Conservation (phyloP, 768 basidiomycete genomes). For the Fomitopsis serialis region DNA sequence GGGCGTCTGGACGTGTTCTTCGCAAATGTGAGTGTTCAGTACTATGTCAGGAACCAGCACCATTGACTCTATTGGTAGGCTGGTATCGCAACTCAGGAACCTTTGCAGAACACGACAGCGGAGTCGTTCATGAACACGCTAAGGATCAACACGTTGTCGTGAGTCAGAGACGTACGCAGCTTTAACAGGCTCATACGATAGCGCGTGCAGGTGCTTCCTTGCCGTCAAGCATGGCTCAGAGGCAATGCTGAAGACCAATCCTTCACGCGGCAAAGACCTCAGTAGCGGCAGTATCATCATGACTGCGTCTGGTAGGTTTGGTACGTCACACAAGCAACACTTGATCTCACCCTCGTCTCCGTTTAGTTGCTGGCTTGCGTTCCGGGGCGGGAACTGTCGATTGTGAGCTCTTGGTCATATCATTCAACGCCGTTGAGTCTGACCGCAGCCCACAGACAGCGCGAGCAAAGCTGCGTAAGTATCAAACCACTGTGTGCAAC, state of each 20-base stretch:
- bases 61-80: constrained; percentile 40
- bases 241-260: constrained; percentile 70
- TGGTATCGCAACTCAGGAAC: constrained; percentile 45
- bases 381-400: constrained; percentile 80
- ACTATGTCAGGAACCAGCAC: neutral
- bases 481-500: neutral
- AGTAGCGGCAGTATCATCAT: constrained; percentile 82
- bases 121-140: constrained; percentile 72
- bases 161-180: constrained; percentile 4
- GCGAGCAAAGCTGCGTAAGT: constrained; percentile 91
- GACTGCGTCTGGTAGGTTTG: constrained; percentile 69
- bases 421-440: neutral
- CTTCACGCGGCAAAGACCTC: constrained; percentile 60
- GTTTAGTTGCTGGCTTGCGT: constrained; percentile 70
- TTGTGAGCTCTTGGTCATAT: constrained; percentile 44
- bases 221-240: constrained; percentile 82
- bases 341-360: neutral
- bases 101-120: constrained; percentile 48
- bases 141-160: constrained; percentile 73
- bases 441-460: constrained; percentile 50
- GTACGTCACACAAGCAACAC: neutral
- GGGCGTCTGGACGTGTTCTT: constrained; percentile 92
- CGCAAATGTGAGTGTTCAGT: constrained; percentile 62
- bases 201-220: constrained; percentile 65
- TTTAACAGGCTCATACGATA: neutral